Evolutionary conservation across 2,329 filamentous ascomycete genomes (phyloP).

Genomic region (Eurotiales sp.): DNA sequence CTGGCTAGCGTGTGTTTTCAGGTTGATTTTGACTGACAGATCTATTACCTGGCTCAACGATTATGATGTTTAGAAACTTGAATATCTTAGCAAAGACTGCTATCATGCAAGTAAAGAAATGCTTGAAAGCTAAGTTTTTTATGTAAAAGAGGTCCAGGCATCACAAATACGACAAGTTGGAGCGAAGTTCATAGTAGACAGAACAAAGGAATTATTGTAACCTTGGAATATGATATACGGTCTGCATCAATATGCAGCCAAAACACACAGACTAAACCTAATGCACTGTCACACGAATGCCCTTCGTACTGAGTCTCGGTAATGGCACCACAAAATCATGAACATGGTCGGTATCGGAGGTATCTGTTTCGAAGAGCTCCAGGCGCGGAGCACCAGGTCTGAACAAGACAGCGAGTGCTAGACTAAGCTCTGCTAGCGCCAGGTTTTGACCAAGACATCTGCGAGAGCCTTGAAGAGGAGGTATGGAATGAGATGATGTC

Average conservation of each 20-base stretch:
- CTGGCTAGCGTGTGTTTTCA: not conserved
- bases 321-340: slow-evolving; percentile 22
- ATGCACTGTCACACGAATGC: slow-evolving; percentile 21
- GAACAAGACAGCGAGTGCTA: slow-evolving; percentile 20
- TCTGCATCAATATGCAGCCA: too few relatives aligned
- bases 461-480: slow-evolving; percentile 27
- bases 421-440: slow-evolving; percentile 23
- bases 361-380: slow-evolving; percentile 21
- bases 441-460: slow-evolving; percentile 43
- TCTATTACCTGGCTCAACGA: too few relatives aligned
- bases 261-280: not conserved
- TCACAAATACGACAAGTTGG: too few relatives aligned
- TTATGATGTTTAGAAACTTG: too few relatives aligned
- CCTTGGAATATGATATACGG: too few relatives aligned
- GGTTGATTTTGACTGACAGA: not conserved
- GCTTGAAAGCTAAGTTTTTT: too few relatives aligned
- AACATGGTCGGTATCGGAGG: slow-evolving; percentile 19
- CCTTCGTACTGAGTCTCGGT: slow-evolving; percentile 20
- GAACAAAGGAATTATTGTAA: too few relatives aligned
- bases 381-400: slow-evolving; percentile 17
- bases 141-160: too few relatives aligned
- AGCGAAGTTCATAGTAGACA: too few relatives aligned
- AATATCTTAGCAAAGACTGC: too few relatives aligned
- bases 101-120: too few relatives aligned
- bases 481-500: too few relatives aligned